Conservation (phyloP, 495 filamentous ascomycete genomes). For the Neurospora sp. region DNA sequence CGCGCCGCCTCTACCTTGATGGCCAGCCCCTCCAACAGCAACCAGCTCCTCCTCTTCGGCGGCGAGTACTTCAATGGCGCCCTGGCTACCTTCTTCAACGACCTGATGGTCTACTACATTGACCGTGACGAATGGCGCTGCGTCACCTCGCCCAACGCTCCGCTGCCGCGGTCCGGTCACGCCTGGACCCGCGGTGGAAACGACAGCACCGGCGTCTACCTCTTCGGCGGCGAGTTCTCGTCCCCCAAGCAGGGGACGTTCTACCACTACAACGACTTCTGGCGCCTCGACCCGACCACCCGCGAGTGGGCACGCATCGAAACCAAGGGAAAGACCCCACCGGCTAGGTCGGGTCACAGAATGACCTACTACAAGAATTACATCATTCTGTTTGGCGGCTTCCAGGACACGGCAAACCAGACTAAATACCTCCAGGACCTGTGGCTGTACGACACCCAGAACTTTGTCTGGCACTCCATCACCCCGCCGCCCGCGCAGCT, state of each 20-base stretch:
- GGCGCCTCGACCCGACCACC: slow-evolving; percentile 71
- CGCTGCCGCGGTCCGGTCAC: slow-evolving; percentile 84
- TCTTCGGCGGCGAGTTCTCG: slow-evolving; percentile 72
- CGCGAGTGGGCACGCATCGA: slow-evolving; percentile 89
- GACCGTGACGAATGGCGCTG: slow-evolving; percentile 79
- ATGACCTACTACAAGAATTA: slow-evolving; percentile 84
- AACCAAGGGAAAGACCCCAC: slow-evolving; percentile 75
- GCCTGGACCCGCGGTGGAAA: slow-evolving; percentile 86
- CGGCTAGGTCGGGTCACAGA: slow-evolving; percentile 83
- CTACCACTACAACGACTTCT: slow-evolving; percentile 98
- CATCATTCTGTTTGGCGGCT: slow-evolving; percentile 44
- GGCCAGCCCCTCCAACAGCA: slow-evolving; percentile 72
- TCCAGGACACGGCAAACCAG: slow-evolving; percentile 89
- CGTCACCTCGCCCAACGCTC: slow-evolving; percentile 83
- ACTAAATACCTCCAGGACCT: slow-evolving; percentile 78
- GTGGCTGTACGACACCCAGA: slow-evolving; percentile 53
- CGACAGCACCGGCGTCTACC: slow-evolving; percentile 65
- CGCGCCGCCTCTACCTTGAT: slow-evolving; percentile 71
- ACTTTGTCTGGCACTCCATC: slow-evolving; percentile 69
- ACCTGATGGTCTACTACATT: slow-evolving; percentile 81
- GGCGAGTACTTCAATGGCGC: slow-evolving; percentile 63
- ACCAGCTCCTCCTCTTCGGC: slow-evolving; percentile 86
- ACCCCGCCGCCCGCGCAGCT: slow-evolving; percentile 60
- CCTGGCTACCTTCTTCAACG: slow-evolving; percentile 54
- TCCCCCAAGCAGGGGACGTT: slow-evolving; percentile 93